Evolutionary conservation across 768 basidiomycete species (phyloP).

Genomic region (Tricholomella constricta): DNA sequence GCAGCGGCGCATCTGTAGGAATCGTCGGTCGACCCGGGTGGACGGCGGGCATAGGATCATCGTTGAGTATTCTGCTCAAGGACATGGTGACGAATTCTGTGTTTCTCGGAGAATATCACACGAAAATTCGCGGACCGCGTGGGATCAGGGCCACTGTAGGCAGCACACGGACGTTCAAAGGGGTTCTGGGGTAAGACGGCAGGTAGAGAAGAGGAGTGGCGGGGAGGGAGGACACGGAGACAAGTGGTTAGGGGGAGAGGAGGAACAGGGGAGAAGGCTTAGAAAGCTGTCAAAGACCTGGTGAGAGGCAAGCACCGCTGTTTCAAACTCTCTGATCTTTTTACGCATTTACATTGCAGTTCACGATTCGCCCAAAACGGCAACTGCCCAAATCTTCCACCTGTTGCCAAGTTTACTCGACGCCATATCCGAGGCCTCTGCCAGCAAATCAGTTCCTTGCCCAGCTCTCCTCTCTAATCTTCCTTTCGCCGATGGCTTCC

Average conservation of each 20-base stretch:
- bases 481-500: constrained; percentile 25
- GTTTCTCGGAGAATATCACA: constrained; percentile 3
- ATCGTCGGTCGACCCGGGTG: constrained; percentile 29
- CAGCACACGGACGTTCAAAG: constrained; percentile 8
- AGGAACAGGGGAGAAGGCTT: constrained; percentile 13
- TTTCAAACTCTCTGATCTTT: constrained; percentile 34
- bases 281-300: constrained; percentile 23
- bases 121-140: constrained; percentile 31
- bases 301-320: constrained; percentile 26
- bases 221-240: constrained; percentile 16
- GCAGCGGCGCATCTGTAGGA: constrained; percentile 18
- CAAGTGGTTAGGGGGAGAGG: constrained; percentile 15
- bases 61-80: constrained; percentile 78
- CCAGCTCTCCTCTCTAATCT: constrained; percentile 11
- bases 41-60: constrained; percentile 54
- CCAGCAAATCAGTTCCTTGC: background rate
- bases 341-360: constrained; percentile 33
- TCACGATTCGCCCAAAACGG: constrained; percentile 29
- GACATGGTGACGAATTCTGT: constrained; percentile 52
- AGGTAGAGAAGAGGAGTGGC: constrained; percentile 11
- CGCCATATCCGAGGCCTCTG: constrained; percentile 9
- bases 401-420: constrained; percentile 5
- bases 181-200: constrained; percentile 11
- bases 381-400: constrained; percentile 19
- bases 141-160: constrained; percentile 27